Evolutionary conservation across 306 rosid species (phyloP).

Genomic region (Cyamopsis tetragonoloba): DNA sequence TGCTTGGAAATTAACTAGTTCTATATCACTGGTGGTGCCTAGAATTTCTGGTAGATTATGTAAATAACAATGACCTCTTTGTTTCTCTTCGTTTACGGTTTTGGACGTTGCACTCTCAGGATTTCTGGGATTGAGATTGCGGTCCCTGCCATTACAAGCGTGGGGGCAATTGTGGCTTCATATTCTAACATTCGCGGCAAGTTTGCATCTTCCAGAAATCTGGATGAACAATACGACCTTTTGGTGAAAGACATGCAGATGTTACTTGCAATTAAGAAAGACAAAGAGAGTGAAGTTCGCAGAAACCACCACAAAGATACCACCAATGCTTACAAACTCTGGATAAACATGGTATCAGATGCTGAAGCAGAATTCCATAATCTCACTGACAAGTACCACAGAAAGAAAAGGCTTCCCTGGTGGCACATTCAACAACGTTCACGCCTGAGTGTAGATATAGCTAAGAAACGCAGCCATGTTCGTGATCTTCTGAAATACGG

Average conservation of each 20-base stretch:
- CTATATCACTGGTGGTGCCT: too few species aligned
- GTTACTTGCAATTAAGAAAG: conserved; percentile 10
- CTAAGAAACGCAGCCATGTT: not conserved
- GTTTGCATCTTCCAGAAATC: not conserved
- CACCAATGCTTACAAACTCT: conserved; percentile 14
- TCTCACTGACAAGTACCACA: not conserved
- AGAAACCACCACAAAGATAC: conserved; percentile 14
- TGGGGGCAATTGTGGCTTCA: not conserved
- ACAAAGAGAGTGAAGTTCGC: conserved; percentile 10
- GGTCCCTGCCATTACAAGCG: not conserved
- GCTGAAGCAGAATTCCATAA: not conserved
- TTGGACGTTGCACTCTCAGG: too few species aligned
- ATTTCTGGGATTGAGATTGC: not conserved
- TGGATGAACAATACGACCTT: not conserved
- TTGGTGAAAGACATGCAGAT: not conserved
- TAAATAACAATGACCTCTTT: too few species aligned
- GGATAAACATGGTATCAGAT: conserved; percentile 14
- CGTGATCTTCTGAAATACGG: not conserved
- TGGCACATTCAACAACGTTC: not conserved
- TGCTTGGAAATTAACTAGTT: too few species aligned
- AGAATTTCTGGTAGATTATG: too few species aligned
- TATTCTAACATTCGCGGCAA: not conserved
- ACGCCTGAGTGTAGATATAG: not conserved
- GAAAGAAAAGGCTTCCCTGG: not conserved
- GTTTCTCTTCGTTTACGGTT: too few species aligned